phyloP scores from a whole-genome alignment of 345 rosid species.

The Sisymbrium irio region DNA sequence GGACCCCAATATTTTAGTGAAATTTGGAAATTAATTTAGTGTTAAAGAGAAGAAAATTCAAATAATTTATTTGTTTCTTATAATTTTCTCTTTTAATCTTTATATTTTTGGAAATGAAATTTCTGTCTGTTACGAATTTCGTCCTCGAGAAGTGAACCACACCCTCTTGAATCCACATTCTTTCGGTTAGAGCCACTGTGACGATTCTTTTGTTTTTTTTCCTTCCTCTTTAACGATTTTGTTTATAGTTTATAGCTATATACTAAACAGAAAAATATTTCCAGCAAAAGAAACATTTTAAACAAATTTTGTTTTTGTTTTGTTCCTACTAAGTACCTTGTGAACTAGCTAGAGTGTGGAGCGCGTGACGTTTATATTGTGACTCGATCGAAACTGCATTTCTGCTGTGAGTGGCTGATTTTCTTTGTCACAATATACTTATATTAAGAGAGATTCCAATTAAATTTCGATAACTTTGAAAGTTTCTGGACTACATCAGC shows the following conservation, averaged over 20 bases:
- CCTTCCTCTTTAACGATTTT: background rate
- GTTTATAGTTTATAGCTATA: background rate
- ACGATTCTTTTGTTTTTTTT: background rate
- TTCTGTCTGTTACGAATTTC: background rate
- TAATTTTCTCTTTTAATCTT: background rate
- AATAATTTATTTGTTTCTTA: background rate
- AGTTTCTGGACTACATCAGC: background rate
- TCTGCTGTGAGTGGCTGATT: too few species aligned
- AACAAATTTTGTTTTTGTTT: background rate
- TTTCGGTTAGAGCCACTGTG: background rate
- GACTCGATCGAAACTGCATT: conserved; percentile 11
- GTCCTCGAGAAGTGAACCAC: conserved; percentile 11
- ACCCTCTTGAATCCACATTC: background rate
- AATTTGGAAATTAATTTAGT: background rate
- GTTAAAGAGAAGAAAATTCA: background rate
- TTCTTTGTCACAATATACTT: too few species aligned
- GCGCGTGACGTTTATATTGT: conserved; percentile 14
- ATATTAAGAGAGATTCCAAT: too few species aligned
- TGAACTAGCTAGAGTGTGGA: conserved; percentile 11
- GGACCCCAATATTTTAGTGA: background rate
- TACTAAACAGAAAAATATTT: background rate
- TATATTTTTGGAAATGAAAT: background rate
- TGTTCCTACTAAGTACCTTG: background rate
- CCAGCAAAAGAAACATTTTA: background rate
- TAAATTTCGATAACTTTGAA: background rate